These are phyloP conservation scores for Onygenales sp. DNA, from an alignment of 2,329 filamentous ascomycete genomes.

Conservation along the genomic window DNA sequence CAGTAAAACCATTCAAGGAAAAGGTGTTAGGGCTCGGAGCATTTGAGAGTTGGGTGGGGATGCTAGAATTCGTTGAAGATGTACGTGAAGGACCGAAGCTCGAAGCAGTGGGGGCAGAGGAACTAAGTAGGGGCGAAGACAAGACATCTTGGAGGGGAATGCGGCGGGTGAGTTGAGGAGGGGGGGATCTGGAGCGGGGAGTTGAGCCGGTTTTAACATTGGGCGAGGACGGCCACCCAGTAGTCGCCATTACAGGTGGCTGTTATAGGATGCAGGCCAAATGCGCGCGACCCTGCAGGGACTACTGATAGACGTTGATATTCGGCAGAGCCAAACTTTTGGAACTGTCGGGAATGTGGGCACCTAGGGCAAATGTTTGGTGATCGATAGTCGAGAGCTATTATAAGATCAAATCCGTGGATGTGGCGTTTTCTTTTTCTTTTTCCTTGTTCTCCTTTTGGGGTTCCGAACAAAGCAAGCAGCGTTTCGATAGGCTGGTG, in stretches of 20 bases:
- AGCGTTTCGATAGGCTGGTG: neutral
- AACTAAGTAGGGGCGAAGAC: slow-evolving; percentile 20
- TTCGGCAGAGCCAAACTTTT: neutral
- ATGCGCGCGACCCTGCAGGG: neutral
- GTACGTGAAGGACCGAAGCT: slow-evolving; percentile 17
- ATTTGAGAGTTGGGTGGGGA: slow-evolving; percentile 4
- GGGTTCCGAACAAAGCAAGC: neutral
- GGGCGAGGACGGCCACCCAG: slow-evolving; percentile 18
- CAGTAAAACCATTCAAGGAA: slow-evolving; percentile 24
- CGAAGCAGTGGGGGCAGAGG: slow-evolving; percentile 20
- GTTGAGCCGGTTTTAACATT: slow-evolving; percentile 28
- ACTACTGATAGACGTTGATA: neutral
- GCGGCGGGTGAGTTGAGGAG: slow-evolving; percentile 21
- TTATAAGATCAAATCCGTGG: neutral
- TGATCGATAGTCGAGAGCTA: neutral
- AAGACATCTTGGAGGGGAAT: slow-evolving; percentile 28
- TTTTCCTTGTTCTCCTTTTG: neutral
- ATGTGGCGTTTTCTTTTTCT: neutral
- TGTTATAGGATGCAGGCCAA: neutral
- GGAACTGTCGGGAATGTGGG: neutral
- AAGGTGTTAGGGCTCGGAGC: slow-evolving; percentile 16
- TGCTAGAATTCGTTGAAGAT: slow-evolving; percentile 2
- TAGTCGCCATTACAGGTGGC: slow-evolving; percentile 27
- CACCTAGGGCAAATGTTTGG: neutral
- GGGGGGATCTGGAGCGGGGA: slow-evolving; percentile 27